A percentile compares a stretch with the other conserved stretches of the same genome.
Conservation (phyloP, 257 asterid genomes). For the Gentiana macrophylla region DNA sequence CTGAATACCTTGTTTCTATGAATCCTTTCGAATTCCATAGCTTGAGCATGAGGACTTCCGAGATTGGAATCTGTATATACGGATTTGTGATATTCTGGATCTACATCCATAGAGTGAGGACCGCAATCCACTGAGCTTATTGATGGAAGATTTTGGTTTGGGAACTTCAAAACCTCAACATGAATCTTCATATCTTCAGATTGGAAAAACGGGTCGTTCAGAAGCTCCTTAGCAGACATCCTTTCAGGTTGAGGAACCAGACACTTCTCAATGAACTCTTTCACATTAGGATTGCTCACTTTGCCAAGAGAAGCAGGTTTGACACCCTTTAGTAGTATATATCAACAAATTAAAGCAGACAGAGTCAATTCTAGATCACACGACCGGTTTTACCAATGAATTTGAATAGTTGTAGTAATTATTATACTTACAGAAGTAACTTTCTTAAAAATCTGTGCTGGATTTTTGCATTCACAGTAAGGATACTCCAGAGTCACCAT, state of each 20-base stretch:
- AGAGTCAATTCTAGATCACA: background rate
- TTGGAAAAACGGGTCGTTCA: conserved; percentile 54
- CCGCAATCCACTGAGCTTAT: conserved; percentile 21
- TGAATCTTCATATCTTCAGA: conserved; percentile 22
- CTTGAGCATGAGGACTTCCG: conserved; percentile 29
- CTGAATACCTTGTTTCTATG: conserved; percentile 49
- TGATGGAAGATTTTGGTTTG: conserved; percentile 29
- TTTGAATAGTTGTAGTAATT: background rate
- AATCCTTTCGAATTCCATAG: conserved; percentile 36
- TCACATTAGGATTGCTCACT: conserved; percentile 38
- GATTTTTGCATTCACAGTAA: conserved; percentile 64
- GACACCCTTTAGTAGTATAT: conserved; percentile 32
- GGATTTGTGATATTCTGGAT: conserved; percentile 39
- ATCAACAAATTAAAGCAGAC: background rate
- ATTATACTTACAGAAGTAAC: conserved; percentile 55
- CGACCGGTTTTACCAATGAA: background rate
- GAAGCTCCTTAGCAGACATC: conserved; percentile 63
- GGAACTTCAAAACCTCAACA: conserved; percentile 19
- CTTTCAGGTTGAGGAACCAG: conserved; percentile 51
- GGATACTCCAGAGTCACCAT: conserved; percentile 71
- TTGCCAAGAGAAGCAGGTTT: conserved; percentile 62
- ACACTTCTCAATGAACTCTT: conserved; percentile 64
- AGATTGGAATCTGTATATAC: conserved; percentile 29
- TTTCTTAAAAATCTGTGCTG: conserved; percentile 63
- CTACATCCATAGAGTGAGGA: conserved; percentile 59